Evolutionary conservation across 306 rosid genomes (phyloP).

Genomic region (Vigna unguiculata): DNA sequence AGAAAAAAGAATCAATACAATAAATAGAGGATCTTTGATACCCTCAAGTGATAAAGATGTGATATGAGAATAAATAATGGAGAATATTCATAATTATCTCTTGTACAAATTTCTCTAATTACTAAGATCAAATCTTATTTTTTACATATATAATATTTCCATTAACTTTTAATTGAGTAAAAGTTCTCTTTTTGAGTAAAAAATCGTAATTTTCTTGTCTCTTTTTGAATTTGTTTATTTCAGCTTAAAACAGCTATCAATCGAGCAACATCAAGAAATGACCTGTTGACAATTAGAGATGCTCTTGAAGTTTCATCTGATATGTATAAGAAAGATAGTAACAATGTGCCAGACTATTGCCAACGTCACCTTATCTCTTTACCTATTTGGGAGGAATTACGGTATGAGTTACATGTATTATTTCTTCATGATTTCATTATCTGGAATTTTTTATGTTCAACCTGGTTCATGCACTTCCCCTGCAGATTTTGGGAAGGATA

Average conservation of each 20-base stretch:
- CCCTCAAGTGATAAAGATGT: no score
- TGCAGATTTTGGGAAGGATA: conserved; percentile 99
- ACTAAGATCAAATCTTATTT: no score
- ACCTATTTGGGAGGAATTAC: conserved; percentile 96
- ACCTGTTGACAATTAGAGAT: conserved; percentile 82
- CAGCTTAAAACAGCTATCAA: conserved; percentile 96
- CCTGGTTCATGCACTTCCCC: conserved; percentile 35
- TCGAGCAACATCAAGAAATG: conserved; percentile 92
- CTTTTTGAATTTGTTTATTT: conserved; percentile 39
- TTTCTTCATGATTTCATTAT: conserved; percentile 36
- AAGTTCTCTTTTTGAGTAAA: no score
- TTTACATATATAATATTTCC: no score
- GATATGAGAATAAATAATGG: no score
- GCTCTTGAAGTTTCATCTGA: conserved; percentile 99
- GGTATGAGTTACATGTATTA: conserved; percentile 58
- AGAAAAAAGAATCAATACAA: no score
- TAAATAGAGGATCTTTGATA: no score
- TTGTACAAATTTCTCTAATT: no score
- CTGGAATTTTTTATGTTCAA: conserved; percentile 5
- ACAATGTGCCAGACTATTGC: conserved; percentile 82
- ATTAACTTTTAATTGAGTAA: not conserved
- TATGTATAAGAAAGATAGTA: conserved; percentile 88
- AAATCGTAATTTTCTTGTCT: not conserved
- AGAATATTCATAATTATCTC: no score
- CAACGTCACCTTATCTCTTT: conserved; percentile 95